Evolutionary conservation across 116 monocot species (phyloP).

Genomic region (Phalaenopsis hybrid): DNA sequence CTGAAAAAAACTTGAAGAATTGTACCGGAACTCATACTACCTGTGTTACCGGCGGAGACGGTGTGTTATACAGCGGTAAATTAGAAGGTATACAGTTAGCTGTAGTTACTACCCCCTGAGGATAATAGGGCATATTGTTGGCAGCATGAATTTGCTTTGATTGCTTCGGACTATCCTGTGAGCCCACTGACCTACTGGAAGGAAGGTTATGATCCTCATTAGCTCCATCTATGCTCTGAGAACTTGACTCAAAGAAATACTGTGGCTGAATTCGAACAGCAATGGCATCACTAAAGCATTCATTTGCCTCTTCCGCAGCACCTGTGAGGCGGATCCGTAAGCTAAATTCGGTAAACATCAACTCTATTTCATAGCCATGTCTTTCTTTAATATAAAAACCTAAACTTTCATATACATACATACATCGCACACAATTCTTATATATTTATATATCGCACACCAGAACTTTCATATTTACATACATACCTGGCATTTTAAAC

Average conservation of each 20-base stretch:
- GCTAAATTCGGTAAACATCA: neutral
- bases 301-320: slow-evolving; percentile 64
- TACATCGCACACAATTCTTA: too few relatives aligned
- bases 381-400: neutral
- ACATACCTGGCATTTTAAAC: too few relatives aligned
- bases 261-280: slow-evolving; percentile 59
- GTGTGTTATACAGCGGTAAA: slow-evolving; percentile 66
- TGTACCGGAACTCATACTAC: slow-evolving; percentile 17
- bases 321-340: slow-evolving; percentile 31
- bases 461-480: too few relatives aligned
- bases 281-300: slow-evolving; percentile 72
- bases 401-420: neutral
- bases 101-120: slow-evolving; percentile 21
- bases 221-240: slow-evolving; percentile 30
- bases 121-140: slow-evolving; percentile 36
- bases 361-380: neutral
- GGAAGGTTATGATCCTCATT: slow-evolving; percentile 35
- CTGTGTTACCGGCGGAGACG: slow-evolving; percentile 67
- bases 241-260: slow-evolving; percentile 41
- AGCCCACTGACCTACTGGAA: slow-evolving; percentile 21
- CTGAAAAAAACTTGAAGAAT: neutral
- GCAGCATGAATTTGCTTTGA: slow-evolving; percentile 44
- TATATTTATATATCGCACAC: too few relatives aligned
- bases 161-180: slow-evolving; percentile 61
- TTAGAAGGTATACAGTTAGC: slow-evolving; percentile 22